phyloP scores from a whole-genome alignment of 192 early-diverging fungal species.

The Haplosporangium gracile region DNA sequence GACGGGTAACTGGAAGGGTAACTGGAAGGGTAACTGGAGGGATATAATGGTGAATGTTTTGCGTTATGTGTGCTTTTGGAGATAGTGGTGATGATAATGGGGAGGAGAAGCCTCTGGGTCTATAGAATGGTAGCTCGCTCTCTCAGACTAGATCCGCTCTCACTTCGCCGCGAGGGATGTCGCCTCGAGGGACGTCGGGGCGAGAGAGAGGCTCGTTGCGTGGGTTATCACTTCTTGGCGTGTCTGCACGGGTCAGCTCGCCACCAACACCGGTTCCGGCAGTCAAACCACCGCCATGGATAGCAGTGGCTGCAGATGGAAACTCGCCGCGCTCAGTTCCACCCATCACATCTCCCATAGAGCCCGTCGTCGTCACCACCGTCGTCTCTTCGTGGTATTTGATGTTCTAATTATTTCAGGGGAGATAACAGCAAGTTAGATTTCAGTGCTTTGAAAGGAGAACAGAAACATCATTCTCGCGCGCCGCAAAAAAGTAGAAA shows the following conservation, averaged over 20 bases:
- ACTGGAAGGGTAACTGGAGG: no score
- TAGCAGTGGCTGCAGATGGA: not conserved
- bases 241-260: constrained; percentile 12
- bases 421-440: not conserved
- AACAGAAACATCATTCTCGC: not conserved
- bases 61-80: not conserved
- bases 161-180: constrained; percentile 21
- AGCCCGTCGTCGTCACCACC: constrained; percentile 45
- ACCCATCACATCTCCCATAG: constrained; percentile 52
- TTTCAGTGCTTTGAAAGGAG: not conserved
- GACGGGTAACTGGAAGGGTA: not conserved
- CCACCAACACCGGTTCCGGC: not conserved
- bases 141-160: constrained; percentile 23
- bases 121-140: not conserved
- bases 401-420: constrained; percentile 29
- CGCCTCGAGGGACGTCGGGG: constrained; percentile 20
- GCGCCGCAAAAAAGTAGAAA: not conserved
- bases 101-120: not conserved
- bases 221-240: constrained; percentile 19
- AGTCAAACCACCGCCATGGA: not conserved
- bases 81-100: not conserved
- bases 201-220: constrained; percentile 9
- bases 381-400: constrained; percentile 51
- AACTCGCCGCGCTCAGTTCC: constrained; percentile 8
- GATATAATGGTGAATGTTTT: no score